Evolutionary conservation across 2,329 filamentous ascomycete species (phyloP).

Genomic region (Claviceps pusilla): DNA sequence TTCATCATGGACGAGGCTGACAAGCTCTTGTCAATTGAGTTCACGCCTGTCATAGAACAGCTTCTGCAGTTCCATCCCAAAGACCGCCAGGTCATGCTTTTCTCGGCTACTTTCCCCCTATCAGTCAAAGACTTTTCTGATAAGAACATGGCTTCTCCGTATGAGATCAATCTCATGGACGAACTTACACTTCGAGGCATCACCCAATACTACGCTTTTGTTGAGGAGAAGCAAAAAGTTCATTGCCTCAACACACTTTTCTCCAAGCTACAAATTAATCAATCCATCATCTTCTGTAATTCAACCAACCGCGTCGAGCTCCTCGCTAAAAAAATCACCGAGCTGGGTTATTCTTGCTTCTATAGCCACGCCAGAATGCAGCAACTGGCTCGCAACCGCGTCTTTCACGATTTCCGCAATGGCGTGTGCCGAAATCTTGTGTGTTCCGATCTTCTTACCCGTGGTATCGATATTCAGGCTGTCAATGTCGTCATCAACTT

Average conservation of each 20-base stretch:
- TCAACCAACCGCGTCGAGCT: constrained; percentile 97
- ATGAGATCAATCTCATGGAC: constrained; percentile 99
- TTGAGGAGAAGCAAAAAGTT: constrained; percentile 98
- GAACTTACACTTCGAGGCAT: constrained; percentile 95
- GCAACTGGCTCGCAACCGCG: constrained; percentile 89
- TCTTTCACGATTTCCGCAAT: constrained; percentile 98
- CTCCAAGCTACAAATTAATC: constrained; percentile 97
- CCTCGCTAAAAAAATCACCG: constrained; percentile 97
- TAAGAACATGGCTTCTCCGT: constrained; percentile 91
- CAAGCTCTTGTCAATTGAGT: constrained; percentile 91
- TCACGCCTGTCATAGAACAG: constrained; percentile 94
- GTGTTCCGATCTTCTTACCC: constrained; percentile 91
- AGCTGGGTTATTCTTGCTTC: constrained; percentile 97
- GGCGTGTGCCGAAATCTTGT: constrained; percentile 96
- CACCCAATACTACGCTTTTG: constrained; percentile 97
- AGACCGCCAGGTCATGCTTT: constrained; percentile 97
- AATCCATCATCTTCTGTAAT: constrained; percentile 99
- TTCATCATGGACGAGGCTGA: constrained; percentile 99
- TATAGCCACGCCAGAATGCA: constrained; percentile 98
- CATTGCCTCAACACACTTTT: constrained; percentile 98
- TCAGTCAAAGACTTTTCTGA: constrained; percentile 97
- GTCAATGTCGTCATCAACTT: constrained; percentile 99
- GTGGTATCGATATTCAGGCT: constrained; percentile 98
- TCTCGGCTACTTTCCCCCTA: constrained; percentile 92
- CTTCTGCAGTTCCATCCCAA: constrained; percentile 89